Evolutionary conservation across 495 filamentous ascomycete species (phyloP).

Genomic region (Lasiosphaeria ovina): DNA sequence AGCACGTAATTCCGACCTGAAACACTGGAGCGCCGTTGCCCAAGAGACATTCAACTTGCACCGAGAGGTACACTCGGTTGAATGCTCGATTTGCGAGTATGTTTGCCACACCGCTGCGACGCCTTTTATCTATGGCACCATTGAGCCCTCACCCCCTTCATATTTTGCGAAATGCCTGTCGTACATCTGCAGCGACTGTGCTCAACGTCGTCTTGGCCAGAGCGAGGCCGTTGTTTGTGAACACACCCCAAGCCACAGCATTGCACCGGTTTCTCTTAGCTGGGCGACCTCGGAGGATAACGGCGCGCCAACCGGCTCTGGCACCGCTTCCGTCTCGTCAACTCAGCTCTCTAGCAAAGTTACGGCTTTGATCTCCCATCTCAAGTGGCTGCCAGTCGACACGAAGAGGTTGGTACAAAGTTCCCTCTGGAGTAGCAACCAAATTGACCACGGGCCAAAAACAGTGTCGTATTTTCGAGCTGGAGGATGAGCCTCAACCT

Average conservation of each 20-base stretch:
- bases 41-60: conserved; percentile 30
- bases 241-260: conserved; percentile 24
- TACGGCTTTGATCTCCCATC: conserved; percentile 21
- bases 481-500: conserved; percentile 48
- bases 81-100: conserved; percentile 1
- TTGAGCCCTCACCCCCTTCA: background rate
- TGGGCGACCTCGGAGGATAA: background rate
- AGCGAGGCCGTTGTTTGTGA: conserved; percentile 18
- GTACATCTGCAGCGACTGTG: conserved; percentile 14
- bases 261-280: conserved; percentile 22
- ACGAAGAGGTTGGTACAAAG: conserved; percentile 28
- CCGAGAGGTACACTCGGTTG: conserved; percentile 14
- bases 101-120: background rate
- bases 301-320: background rate
- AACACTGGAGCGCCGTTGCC: conserved; percentile 21
- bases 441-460: background rate
- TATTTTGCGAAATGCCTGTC: conserved; percentile 8
- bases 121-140: background rate
- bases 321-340: background rate
- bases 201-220: conserved; percentile 7
- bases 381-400: conserved; percentile 17
- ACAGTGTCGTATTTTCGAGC: conserved; percentile 45
- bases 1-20: background rate
- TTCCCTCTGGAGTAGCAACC: background rate
- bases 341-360: conserved; percentile 27